These are phyloP conservation scores for Rhynchospora breviuscula DNA, from an alignment of 176 grass and related monocot genomes.

Conservation along the genomic window DNA sequence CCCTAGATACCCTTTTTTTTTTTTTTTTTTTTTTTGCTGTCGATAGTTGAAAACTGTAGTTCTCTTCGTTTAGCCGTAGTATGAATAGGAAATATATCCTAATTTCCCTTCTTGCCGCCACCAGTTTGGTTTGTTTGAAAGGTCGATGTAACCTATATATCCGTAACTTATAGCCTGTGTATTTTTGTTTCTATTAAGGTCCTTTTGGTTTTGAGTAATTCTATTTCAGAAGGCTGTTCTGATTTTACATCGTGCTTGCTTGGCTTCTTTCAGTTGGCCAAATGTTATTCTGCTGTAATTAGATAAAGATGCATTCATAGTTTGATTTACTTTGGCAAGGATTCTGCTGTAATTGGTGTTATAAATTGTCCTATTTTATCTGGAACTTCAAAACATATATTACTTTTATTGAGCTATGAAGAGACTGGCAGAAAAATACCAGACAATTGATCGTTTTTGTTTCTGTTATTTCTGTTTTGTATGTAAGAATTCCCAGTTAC, in stretches of 20 bases:
- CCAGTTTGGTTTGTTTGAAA: neutral
- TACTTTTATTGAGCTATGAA: neutral
- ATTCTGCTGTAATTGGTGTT: neutral
- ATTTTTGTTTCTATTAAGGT: neutral
- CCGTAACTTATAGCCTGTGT: neutral
- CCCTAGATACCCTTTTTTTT: constrained; percentile 10
- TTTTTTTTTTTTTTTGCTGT: neutral
- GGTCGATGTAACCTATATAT: neutral
- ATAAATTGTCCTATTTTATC: neutral
- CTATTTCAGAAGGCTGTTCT: neutral
- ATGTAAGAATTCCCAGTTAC: too few relatives aligned
- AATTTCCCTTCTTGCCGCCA: neutral
- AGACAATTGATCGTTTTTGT: too few relatives aligned
- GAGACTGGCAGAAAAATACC: too few relatives aligned
- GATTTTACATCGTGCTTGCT: neutral
- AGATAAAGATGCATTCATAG: neutral
- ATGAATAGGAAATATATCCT: neutral
- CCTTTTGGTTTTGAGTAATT: neutral
- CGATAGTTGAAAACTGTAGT: neutral
- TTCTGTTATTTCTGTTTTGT: too few relatives aligned
- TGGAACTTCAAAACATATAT: neutral
- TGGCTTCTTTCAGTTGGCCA: neutral
- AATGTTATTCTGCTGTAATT: neutral
- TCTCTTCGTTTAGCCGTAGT: too few relatives aligned
- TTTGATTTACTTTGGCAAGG: neutral